These are phyloP conservation scores for Alternaria brassicae DNA, from an alignment of 2,329 filamentous ascomycete species.

Conservation along the genomic window DNA sequence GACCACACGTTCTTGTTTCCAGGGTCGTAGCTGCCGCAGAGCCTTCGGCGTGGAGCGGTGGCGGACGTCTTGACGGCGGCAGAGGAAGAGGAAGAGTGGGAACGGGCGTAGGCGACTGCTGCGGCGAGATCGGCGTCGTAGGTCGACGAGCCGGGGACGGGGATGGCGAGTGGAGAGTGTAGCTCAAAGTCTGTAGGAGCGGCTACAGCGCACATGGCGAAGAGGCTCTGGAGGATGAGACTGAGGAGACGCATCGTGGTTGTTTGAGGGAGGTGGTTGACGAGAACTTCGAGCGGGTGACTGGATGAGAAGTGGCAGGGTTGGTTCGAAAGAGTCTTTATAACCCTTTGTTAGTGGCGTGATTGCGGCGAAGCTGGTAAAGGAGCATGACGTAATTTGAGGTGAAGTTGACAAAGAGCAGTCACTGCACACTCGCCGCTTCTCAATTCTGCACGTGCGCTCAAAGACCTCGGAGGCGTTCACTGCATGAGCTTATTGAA, in stretches of 20 bases:
- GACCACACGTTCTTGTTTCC: not conserved
- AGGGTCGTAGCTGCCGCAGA: not conserved
- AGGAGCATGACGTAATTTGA: not conserved
- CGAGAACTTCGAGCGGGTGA: not conserved
- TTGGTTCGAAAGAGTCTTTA: not conserved
- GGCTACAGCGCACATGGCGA: not conserved
- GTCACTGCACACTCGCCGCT: not conserved
- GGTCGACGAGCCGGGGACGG: not conserved
- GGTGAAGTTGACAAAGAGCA: not conserved
- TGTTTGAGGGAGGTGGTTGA: not conserved
- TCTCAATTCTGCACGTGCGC: not conserved
- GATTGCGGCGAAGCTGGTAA: not conserved
- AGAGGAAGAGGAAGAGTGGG: not conserved
- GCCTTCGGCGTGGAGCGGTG: not conserved
- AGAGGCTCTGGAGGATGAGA: not conserved
- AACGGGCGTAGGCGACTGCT: not conserved
- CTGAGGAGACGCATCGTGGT: not conserved
- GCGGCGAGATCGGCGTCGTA: not conserved
- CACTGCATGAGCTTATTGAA: not conserved
- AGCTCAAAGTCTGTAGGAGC: not conserved
- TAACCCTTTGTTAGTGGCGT: not conserved
- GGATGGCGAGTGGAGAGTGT: not conserved
- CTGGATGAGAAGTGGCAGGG: not conserved
- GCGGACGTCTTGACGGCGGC: not conserved
- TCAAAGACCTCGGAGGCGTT: not conserved